phyloP scores from a whole-genome alignment of 1,284 basidiomycete genomes.

The Omphalotus olearius region DNA sequence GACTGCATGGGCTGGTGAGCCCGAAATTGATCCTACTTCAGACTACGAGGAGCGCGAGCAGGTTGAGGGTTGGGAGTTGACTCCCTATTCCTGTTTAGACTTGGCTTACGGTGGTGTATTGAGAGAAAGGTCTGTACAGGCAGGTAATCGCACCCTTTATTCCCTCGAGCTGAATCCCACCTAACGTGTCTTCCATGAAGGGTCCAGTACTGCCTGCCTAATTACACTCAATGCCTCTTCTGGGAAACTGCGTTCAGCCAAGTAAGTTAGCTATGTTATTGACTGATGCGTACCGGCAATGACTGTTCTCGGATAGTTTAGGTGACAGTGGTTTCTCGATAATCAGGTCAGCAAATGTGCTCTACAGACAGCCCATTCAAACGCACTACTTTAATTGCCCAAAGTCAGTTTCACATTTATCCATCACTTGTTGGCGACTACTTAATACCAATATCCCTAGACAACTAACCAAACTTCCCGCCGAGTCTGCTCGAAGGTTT shows the following conservation, averaged over 20 bases:
- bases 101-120: constrained; percentile 72
- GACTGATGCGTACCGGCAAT: background rate
- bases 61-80: constrained; percentile 51
- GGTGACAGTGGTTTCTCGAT: constrained; percentile 86
- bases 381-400: constrained; percentile 85
- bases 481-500: constrained; percentile 36
- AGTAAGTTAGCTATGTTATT: constrained; percentile 42
- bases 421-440: background rate
- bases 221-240: constrained; percentile 73
- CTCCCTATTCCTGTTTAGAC: constrained; percentile 57
- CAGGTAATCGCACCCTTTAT: constrained; percentile 45
- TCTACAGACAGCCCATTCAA: constrained; percentile 62
- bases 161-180: background rate
- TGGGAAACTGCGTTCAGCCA: constrained; percentile 75
- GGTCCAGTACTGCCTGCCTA: constrained; percentile 85
- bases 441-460: constrained; percentile 30
- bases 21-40: constrained; percentile 81
- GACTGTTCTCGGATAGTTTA: constrained; percentile 43
- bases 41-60: constrained; percentile 70
- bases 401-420: constrained; percentile 36
- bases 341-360: constrained; percentile 63
- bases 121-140: constrained; percentile 64
- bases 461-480: constrained; percentile 67
- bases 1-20: constrained; percentile 71
- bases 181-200: constrained; percentile 31